phyloP scores from a whole-genome alignment of 208 protist species.

The Kentomonas sorsogonicus region DNA sequence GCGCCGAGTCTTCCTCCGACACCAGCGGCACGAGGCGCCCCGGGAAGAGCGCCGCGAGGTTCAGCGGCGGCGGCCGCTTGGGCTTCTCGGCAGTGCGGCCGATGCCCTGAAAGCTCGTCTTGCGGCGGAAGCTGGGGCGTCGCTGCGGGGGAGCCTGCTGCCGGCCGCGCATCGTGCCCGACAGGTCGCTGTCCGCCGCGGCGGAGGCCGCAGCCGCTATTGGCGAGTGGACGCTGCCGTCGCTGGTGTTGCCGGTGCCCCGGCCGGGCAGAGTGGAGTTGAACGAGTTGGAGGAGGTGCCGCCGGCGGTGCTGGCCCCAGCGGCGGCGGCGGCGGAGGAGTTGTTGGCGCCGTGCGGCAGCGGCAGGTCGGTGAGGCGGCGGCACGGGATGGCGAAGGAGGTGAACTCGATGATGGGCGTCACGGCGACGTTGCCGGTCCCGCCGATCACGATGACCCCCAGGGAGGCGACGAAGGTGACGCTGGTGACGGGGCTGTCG shows the following conservation, averaged over 20 bases:
- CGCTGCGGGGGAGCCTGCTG: too few species aligned
- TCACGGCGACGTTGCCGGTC: constrained; percentile 30
- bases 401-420: constrained; percentile 36
- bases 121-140: not conserved
- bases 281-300: too few species aligned
- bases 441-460: constrained; percentile 54
- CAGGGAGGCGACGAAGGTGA: constrained; percentile 24
- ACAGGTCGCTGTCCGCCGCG: too few species aligned
- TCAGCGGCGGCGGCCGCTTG: not conserved
- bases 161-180: too few species aligned
- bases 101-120: not conserved
- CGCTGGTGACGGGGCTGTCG: constrained; percentile 20
- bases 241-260: too few species aligned
- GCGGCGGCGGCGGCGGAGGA: not conserved
- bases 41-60: constrained; percentile 5
- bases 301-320: not conserved
- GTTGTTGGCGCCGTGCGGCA: not conserved
- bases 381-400: constrained; percentile 37
- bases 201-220: too few species aligned
- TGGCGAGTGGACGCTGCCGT: too few species aligned
- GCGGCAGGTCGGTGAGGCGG: constrained; percentile 26
- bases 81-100: too few species aligned
- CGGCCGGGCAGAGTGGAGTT: too few species aligned
- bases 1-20: not conserved
- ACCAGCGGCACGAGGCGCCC: constrained; percentile 11